A percentile compares a stretch with the other conserved stretches of the same genome.
Evolutionary conservation across 2,329 filamentous ascomycete species (phyloP).

Genomic region (Pestalotiopsis sp.): DNA sequence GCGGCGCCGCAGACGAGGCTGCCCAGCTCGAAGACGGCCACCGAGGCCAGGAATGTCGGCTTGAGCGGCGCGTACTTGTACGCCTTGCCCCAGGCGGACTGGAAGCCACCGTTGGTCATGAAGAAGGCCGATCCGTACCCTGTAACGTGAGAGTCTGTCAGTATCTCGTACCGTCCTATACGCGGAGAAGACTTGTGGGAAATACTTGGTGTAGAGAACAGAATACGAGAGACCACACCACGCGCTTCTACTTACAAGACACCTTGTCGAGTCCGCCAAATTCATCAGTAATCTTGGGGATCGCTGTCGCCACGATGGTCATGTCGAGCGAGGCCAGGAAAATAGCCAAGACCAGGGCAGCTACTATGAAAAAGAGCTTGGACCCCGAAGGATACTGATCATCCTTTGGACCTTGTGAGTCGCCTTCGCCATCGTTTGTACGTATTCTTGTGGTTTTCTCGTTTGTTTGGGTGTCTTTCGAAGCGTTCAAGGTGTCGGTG

Average conservation of each 20-base stretch:
- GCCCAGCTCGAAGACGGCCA: conserved; percentile 51
- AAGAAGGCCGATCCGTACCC: conserved; percentile 38
- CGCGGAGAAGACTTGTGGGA: too few species aligned
- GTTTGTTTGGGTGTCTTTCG: too few species aligned
- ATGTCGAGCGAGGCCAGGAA: background rate
- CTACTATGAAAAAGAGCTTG: background rate
- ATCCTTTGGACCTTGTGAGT: background rate
- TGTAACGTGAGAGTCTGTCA: too few species aligned
- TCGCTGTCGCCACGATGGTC: conserved; percentile 22
- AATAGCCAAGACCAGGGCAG: background rate
- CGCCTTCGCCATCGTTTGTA: too few species aligned
- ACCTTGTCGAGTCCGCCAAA: conserved; percentile 37
- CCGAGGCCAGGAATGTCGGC: conserved; percentile 27
- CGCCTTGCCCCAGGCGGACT: conserved; percentile 41
- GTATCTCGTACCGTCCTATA: too few species aligned
- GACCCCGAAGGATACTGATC: background rate
- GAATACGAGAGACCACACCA: too few species aligned
- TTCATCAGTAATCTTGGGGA: conserved; percentile 39
- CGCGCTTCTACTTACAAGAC: conserved; percentile 23
- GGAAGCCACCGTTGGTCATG: conserved; percentile 38
- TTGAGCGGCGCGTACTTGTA: conserved; percentile 40
- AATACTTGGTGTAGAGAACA: too few species aligned
- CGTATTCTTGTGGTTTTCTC: too few species aligned
- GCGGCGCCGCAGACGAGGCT: conserved; percentile 55
- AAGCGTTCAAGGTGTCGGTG: too few species aligned